Evolutionary conservation across 129 eudicot species (phyloP).

Genomic region (Arctium lappa): DNA sequence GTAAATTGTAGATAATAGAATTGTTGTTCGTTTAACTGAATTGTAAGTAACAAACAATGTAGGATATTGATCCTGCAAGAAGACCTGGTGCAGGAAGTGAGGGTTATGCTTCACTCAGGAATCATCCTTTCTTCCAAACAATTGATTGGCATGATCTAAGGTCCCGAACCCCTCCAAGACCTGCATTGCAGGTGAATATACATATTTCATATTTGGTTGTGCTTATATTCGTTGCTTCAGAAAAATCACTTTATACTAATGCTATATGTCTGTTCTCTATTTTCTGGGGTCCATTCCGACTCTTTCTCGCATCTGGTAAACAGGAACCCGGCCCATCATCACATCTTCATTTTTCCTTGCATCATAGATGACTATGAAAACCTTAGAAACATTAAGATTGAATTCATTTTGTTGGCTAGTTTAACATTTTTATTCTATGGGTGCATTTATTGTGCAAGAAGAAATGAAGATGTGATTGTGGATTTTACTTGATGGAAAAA

Average conservation of each 20-base stretch:
- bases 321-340: too few relatives aligned
- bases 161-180: conserved; percentile 48
- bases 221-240: not conserved
- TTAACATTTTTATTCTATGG: too few relatives aligned
- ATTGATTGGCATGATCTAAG: conserved; percentile 60
- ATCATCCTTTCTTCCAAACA: conserved; percentile 59
- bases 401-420: too few relatives aligned
- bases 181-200: conserved; percentile 43
- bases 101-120: conserved; percentile 61
- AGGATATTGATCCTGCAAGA: conserved; percentile 66
- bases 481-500: too few relatives aligned
- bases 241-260: not conserved
- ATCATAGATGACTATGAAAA: too few relatives aligned
- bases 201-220: not conserved
- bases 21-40: not conserved
- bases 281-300: too few relatives aligned
- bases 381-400: too few relatives aligned
- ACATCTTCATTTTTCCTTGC: too few relatives aligned
- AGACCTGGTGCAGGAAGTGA: conserved; percentile 78
- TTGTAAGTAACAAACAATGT: not conserved
- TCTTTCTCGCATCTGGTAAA: too few relatives aligned
- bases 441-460: too few relatives aligned
- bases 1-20: not conserved
- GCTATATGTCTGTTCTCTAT: not conserved
- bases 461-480: too few relatives aligned